Conservation (phyloP, 1,284 basidiomycete genomes). For the Tausonia pullulans region DNA sequence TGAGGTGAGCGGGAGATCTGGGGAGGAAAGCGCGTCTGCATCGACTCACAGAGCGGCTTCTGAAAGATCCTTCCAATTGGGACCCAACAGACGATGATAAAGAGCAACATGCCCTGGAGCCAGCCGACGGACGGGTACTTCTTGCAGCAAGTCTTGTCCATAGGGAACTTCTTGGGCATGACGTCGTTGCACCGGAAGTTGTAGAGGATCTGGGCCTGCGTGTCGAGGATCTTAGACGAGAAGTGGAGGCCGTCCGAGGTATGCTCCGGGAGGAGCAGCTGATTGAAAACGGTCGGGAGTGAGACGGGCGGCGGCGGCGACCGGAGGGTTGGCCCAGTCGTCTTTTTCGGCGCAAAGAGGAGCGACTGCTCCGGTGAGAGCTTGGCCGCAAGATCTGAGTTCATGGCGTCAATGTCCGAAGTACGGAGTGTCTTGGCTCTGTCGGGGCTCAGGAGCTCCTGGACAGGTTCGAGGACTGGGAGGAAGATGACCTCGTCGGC, state of each 20-base stretch:
- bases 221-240: slow-evolving; percentile 48
- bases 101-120: slow-evolving; percentile 51
- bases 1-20: not conserved
- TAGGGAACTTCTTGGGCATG: slow-evolving; percentile 55
- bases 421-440: slow-evolving; percentile 56
- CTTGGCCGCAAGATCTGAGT: slow-evolving; percentile 63
- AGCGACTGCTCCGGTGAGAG: slow-evolving; percentile 29
- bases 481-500: slow-evolving; percentile 64
- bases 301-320: slow-evolving; percentile 40
- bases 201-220: slow-evolving; percentile 67
- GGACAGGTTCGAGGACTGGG: slow-evolving; percentile 67
- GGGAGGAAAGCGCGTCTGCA: slow-evolving; percentile 12
- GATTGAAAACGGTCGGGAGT: slow-evolving; percentile 64
- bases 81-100: slow-evolving; percentile 45
- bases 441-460: slow-evolving; percentile 51
- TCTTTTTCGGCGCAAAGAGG: slow-evolving; percentile 22
- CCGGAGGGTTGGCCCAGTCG: slow-evolving; percentile 26
- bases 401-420: slow-evolving; percentile 76
- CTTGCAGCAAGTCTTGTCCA: slow-evolving; percentile 73
- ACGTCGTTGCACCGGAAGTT: slow-evolving; percentile 68
- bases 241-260: slow-evolving; percentile 79
- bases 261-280: slow-evolving; percentile 56
- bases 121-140: slow-evolving; percentile 52
- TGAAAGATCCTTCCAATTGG: slow-evolving; percentile 42
- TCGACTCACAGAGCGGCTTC: slow-evolving; percentile 31